Base-by-base conservation (phyloP, 139 green algal genomes). In the Tetradesmus obliquus region DNA sequence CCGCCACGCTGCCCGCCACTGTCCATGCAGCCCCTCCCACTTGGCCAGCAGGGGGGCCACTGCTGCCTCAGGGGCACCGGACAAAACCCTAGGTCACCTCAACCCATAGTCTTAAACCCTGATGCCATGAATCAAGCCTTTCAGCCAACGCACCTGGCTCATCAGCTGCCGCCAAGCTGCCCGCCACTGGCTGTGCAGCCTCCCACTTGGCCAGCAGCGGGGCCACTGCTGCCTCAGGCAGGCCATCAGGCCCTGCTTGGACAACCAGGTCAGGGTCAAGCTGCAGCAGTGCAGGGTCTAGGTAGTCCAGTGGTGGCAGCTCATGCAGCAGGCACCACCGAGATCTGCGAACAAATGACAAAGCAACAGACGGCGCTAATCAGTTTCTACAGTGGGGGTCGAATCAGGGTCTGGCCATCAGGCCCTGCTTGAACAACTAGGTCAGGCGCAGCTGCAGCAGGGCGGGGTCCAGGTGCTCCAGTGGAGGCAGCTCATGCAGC, bases 201-300 rank as follows among this genome's bases (percentile, higher is more conserved):
- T 71, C 51, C 86, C 86, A 90, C 51, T 71, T 90, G 5, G 22
- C 51, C 15, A 90, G 55, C 19, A 69, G 51, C 0, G 54, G 51
- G 1, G n/a, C 45, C 45, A 83, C 55, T 2, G 1, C 13, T 24
- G 74, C 84, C 32, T 79, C 5, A 22, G 57, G 45, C 9, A 89
- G 5, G 45, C 55, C 83, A 55, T 54, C 55, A 53, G 83, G 55
- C 6, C 83, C 83, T 6, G n/a, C 55, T 19, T 88, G 83, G 55
- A 88, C 53, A 17, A 88, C 7, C 55, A 88, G 55, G 55, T 88
- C 83, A 55, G 83, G 83, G 83, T 88, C 83, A 1, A 55, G 55
- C 22, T 76, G 10, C 4, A 88, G n/a, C 55, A 76, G 55, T 4
- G 55, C 19, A 1, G 9, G 3, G 57, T 88, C 55, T 4, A 76